Base-by-base conservation (phyloP, 2,329 filamentous ascomycete species). In the Cordyceps javanica region DNA sequence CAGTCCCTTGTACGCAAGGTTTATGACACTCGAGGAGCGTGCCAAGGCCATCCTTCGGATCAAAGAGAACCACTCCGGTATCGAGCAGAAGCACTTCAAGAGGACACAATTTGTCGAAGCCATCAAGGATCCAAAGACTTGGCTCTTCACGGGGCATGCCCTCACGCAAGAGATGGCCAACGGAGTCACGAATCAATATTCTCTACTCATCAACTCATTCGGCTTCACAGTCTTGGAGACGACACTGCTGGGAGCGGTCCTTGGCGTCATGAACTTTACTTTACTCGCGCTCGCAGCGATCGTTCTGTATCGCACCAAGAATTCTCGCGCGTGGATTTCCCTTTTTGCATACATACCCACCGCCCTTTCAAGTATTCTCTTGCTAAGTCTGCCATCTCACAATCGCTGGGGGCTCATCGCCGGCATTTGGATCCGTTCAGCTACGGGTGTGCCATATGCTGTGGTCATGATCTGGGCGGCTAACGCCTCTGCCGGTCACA, bases 191-290 rank as follows among this genome's bases (percentile, higher is more conserved):
- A 75, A 74, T 48, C 73, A 75, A 57, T 72, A 64, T 16, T 73
- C 72, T 0, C 65, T 78, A 0, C 73, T 77, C 45, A 73, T 77
- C 60, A 75, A 75, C 26, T 74, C 72, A 0, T 76, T 77, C 51
- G 75, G 74, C 3, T 77, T 76, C 59, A 70, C 61, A 13, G 70
- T 62, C 41, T 65, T 68, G 45, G 69, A 72, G 36, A 72, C 70
- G 10, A 73, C 70, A 0, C 63, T 68, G 25, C 63, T 64, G 8
- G 60, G 61, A 0, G 34, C 7, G n/a, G 60, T 60, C 2, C 53
- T 51, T 3, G 60, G 60, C 14, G 60, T 51, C 19, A 36, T 60
- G 34, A 45, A 55, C 5, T 61, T 61, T 19, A 32, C 55, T 6
- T 60, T 49, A 1, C 59, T 61, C 6, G 52, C 55, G 6, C 10